These are phyloP conservation scores for Lentinus tigrinus DNA, from an alignment of 768 basidiomycete genomes.

Conservation along the genomic window DNA sequence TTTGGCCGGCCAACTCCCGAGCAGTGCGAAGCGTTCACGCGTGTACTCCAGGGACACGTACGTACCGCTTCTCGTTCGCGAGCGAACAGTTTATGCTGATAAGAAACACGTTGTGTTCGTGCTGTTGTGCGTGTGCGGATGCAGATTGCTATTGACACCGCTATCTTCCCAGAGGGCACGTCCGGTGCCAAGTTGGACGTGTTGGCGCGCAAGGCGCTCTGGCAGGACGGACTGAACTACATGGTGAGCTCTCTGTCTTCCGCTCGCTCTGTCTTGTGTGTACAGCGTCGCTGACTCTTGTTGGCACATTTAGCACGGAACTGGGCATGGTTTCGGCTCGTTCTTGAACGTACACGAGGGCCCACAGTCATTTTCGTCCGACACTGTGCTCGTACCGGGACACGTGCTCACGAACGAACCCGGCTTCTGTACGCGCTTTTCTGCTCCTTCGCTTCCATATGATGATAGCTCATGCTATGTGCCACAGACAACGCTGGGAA, in stretches of 20 bases:
- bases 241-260: constrained; percentile 43
- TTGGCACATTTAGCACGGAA: constrained; percentile 64
- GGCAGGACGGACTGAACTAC: constrained; percentile 85
- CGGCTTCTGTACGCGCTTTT: constrained; percentile 72
- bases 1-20: constrained; percentile 87
- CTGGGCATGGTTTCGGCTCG: constrained; percentile 87
- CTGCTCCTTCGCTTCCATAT: neutral
- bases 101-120: neutral
- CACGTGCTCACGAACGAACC: constrained; percentile 95
- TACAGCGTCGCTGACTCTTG: neutral
- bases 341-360: constrained; percentile 88
- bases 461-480: neutral
- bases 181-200: constrained; percentile 83
- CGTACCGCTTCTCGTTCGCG: constrained; percentile 33
- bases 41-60: constrained; percentile 95
- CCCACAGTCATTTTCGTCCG: constrained; percentile 72
- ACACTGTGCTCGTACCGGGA: constrained; percentile 73
- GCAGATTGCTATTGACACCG: constrained; percentile 87
- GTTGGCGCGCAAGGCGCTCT: constrained; percentile 83
- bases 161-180: constrained; percentile 89
- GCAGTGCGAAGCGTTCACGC: constrained; percentile 88
- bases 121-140: no score
- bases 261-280: neutral
- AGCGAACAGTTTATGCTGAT: constrained; percentile 8
- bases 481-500: constrained; percentile 61